These are phyloP conservation scores for Globisporangium camurandrum DNA, from an alignment of 352 stramenopile genomes.

Conservation along the genomic window DNA sequence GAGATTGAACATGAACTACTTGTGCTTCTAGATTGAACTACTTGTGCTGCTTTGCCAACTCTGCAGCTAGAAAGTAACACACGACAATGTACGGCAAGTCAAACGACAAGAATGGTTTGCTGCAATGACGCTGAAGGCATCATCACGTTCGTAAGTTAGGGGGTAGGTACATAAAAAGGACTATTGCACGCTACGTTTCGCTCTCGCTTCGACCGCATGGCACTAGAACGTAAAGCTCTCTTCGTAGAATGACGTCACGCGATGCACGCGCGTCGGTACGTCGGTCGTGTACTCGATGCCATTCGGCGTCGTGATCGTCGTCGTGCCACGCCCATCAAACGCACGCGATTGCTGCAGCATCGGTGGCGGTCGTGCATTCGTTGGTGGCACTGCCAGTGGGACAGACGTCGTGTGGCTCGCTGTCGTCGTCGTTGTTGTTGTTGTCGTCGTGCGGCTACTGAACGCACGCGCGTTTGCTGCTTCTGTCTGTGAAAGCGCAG, in stretches of 20 bases:
- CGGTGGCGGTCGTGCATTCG: background rate
- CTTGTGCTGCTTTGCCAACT: too few relatives aligned
- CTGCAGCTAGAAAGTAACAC: too few relatives aligned
- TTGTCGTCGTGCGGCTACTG: conserved; percentile 3
- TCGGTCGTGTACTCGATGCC: conserved; percentile 19
- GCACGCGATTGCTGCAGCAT: background rate
- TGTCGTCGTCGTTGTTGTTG: background rate
- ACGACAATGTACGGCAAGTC: too few relatives aligned
- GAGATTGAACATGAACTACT: too few relatives aligned
- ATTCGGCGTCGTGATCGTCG: conserved; percentile 15
- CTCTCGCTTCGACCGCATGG: too few relatives aligned
- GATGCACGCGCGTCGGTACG: conserved; percentile 5
- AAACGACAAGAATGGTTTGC: too few relatives aligned
- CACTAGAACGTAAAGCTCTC: conserved; percentile 53
- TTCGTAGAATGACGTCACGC: conserved; percentile 35
- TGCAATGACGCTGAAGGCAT: too few relatives aligned
- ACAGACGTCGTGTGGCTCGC: background rate
- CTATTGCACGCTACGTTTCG: too few relatives aligned
- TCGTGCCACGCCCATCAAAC: conserved; percentile 7
- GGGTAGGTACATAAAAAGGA: too few relatives aligned
- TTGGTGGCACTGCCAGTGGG: background rate
- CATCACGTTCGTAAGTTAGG: too few relatives aligned
- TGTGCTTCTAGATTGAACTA: too few relatives aligned
- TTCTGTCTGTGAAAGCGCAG: conserved; percentile 8
- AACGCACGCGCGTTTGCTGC: conserved; percentile 3